A percentile compares a stretch with the other conserved stretches of the same genome.
phyloP scores from a whole-genome alignment of 805 yeast genomes.

The Candida pseudoglaebosa region DNA sequence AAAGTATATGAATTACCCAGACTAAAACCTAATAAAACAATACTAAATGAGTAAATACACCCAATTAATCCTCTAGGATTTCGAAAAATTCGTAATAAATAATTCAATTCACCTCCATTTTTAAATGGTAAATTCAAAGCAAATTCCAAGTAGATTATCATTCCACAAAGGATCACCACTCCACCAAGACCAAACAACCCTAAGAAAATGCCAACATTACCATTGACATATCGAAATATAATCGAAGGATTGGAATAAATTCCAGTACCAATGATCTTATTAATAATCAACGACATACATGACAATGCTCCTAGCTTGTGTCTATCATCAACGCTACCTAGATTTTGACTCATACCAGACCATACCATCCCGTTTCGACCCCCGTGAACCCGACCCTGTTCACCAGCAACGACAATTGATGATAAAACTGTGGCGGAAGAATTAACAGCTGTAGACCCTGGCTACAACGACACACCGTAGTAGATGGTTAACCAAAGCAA shows the following conservation, averaged over 20 bases:
- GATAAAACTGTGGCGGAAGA: too few species aligned
- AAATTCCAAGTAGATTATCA: slow-evolving; percentile 38
- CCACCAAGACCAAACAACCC: slow-evolving; percentile 34
- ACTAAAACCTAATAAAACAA: slow-evolving; percentile 57
- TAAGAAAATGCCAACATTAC: slow-evolving; percentile 34
- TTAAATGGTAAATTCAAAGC: slow-evolving; percentile 38
- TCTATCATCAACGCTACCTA: slow-evolving; percentile 3
- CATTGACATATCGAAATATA: slow-evolving; percentile 34
- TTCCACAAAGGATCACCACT: slow-evolving; percentile 33
- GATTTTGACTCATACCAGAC: not conserved
- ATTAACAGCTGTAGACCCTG: too few species aligned
- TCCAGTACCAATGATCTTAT: slow-evolving; percentile 44
- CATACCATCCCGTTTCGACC: too few species aligned
- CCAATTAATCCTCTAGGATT: slow-evolving; percentile 33
- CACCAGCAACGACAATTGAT: too few species aligned
- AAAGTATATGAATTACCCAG: slow-evolving; percentile 64
- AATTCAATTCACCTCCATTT: slow-evolving; percentile 42
- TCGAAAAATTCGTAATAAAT: slow-evolving; percentile 31
- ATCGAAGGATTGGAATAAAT: slow-evolving; percentile 40
- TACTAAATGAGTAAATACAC: slow-evolving; percentile 44
- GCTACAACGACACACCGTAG: too few species aligned
- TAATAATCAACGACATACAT: slow-evolving; percentile 39
- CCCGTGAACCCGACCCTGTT: too few species aligned
- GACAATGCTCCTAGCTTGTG: slow-evolving; percentile 18
- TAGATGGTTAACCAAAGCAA: too few species aligned